These are phyloP conservation scores for Trichophyton verrucosum DNA, from an alignment of 2,329 filamentous ascomycete genomes.

Conservation along the genomic window DNA sequence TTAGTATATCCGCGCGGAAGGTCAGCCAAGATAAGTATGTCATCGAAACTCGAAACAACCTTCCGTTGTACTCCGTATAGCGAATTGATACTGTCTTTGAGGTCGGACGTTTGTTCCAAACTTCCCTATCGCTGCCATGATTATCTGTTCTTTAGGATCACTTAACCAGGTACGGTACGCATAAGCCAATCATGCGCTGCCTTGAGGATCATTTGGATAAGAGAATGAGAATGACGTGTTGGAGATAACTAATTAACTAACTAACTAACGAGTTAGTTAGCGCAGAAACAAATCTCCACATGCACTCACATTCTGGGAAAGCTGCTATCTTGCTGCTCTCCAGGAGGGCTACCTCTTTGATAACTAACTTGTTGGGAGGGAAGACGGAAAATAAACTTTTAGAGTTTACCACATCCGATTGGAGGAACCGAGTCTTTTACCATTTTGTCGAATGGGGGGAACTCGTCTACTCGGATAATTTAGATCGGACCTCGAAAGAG, in stretches of 20 bases:
- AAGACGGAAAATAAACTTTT: not conserved
- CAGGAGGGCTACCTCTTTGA: not conserved
- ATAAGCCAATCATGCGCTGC: not conserved
- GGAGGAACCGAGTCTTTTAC: not conserved
- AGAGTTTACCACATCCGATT: not conserved
- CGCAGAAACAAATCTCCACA: not conserved
- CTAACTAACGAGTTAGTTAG: not conserved
- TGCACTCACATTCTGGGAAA: not conserved
- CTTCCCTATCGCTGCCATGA: not conserved
- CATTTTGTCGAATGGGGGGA: too few species aligned
- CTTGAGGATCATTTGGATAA: not conserved
- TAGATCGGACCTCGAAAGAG: not conserved
- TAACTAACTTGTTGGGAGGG: not conserved
- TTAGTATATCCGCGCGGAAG: not conserved
- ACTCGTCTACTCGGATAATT: too few species aligned
- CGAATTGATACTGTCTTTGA: too few species aligned
- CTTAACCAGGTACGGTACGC: not conserved
- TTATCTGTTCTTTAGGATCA: not conserved
- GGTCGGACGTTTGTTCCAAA: too few species aligned
- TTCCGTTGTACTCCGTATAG: not conserved
- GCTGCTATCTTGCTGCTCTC: not conserved
- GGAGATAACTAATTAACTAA: not conserved
- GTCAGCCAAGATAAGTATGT: not conserved
- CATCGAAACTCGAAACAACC: not conserved
- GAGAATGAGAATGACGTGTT: not conserved